phyloP scores from a whole-genome alignment of 2,329 filamentous ascomycete genomes.

The Exserohilum turcica region DNA sequence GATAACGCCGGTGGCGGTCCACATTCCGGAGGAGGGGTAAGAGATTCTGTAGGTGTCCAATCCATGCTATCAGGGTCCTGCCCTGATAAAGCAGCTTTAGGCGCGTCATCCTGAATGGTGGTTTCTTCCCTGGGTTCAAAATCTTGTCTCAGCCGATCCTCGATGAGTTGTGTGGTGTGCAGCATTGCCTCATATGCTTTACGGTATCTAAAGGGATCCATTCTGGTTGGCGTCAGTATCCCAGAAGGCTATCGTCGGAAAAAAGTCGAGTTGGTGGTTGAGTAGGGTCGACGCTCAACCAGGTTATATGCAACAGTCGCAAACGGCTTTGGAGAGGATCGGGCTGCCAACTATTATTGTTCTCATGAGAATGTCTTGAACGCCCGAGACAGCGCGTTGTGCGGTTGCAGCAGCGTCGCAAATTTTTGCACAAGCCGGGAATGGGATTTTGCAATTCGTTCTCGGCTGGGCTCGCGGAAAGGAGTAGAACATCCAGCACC shows the following conservation, averaged over 20 bases:
- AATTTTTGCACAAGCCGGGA: constrained; percentile 5
- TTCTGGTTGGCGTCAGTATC: constrained; percentile 31
- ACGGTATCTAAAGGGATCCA: constrained; percentile 46
- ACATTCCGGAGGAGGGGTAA: constrained; percentile 36
- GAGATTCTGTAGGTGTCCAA: constrained; percentile 43
- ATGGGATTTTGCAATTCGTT: constrained; percentile 11
- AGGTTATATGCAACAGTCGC: constrained; percentile 7
- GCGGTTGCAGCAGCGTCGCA: background rate
- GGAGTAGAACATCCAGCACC: constrained; percentile 14
- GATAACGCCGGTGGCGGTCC: constrained; percentile 38
- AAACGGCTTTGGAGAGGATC: background rate
- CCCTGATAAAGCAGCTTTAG: constrained; percentile 24
- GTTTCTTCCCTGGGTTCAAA: constrained; percentile 11
- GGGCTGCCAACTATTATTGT: constrained; percentile 5
- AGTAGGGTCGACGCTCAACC: background rate
- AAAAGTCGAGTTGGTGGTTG: background rate
- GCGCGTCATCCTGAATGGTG: constrained; percentile 10
- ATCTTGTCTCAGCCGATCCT: constrained; percentile 37
- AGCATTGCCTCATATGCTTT: constrained; percentile 47
- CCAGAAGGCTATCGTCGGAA: constrained; percentile 6
- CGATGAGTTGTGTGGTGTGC: constrained; percentile 42
- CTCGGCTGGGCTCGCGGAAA: constrained; percentile 14
- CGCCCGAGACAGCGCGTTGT: constrained; percentile 11
- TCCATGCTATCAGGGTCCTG: constrained; percentile 48
- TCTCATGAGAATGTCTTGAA: constrained; percentile 13